Conservation (phyloP, 78 protist genomes). For the Parvularia atlantis region DNA sequence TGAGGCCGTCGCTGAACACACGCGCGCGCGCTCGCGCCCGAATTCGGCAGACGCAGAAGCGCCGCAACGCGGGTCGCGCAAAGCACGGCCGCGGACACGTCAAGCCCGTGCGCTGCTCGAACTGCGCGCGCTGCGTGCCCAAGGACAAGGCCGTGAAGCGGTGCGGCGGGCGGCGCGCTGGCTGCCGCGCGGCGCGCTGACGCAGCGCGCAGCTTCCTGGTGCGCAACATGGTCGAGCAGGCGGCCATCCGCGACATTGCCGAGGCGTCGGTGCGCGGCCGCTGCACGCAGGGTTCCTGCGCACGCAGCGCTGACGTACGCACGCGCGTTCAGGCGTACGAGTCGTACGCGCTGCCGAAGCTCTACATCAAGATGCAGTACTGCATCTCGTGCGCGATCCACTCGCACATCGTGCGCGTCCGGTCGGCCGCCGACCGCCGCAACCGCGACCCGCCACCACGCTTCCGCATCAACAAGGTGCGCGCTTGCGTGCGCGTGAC, state of each 20-base stretch:
- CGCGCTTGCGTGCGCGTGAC: no score
- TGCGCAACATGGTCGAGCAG: conserved; percentile 91
- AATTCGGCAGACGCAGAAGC: conserved; percentile 54
- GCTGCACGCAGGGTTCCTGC: background rate
- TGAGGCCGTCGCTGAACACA: no score
- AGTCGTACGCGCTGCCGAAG: conserved; percentile 88
- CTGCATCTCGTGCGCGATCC: conserved; percentile 98
- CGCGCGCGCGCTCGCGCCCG: no score
- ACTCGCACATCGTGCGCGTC: conserved; percentile 89
- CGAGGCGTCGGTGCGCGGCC: conserved; percentile 74
- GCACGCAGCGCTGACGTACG: background rate
- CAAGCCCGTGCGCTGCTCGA: conserved; percentile 80
- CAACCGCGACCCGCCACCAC: conserved; percentile 65
- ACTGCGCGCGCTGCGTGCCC: conserved; percentile 88
- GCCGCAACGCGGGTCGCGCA: conserved; percentile 87
- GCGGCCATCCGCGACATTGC: conserved; percentile 84
- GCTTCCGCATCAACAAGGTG: conserved; percentile 15
- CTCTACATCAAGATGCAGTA: conserved; percentile 88
- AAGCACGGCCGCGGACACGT: conserved; percentile 89
- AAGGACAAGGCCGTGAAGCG: conserved; percentile 93
- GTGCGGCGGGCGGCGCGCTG: conserved; percentile 37
- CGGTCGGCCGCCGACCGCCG: conserved; percentile 72
- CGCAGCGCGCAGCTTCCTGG: no score
- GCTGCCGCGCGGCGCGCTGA: no score
- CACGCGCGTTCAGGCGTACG: background rate